Conservation (phyloP, 768 basidiomycete species). For the Mycena filopes region DNA sequence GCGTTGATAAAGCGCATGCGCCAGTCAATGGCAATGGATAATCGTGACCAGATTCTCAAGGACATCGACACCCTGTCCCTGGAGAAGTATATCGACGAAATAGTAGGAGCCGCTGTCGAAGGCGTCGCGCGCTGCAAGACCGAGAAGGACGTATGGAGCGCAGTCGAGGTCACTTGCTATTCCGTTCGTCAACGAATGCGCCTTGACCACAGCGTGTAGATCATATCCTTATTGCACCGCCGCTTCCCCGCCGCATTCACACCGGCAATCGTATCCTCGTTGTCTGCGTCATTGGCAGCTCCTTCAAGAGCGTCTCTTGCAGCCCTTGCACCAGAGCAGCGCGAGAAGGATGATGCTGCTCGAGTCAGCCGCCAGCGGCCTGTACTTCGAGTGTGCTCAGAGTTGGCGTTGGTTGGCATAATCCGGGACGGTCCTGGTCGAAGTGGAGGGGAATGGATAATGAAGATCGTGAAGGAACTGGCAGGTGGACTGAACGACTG, state of each 20-base stretch:
- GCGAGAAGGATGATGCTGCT: slow-evolving; percentile 90
- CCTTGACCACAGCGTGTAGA: slow-evolving; percentile 53
- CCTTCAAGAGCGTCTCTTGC: slow-evolving; percentile 68
- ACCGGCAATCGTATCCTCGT: slow-evolving; percentile 68
- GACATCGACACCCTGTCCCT: slow-evolving; percentile 91
- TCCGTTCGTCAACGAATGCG: slow-evolving; percentile 14
- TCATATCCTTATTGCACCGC: slow-evolving; percentile 89
- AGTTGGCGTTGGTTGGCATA: slow-evolving; percentile 88
- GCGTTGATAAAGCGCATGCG: slow-evolving; percentile 94
- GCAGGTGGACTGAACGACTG: slow-evolving; percentile 56
- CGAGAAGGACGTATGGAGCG: slow-evolving; percentile 91
- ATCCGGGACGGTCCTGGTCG: slow-evolving; percentile 76
- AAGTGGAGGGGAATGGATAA: slow-evolving; percentile 90
- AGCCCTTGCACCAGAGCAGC: slow-evolving; percentile 76
- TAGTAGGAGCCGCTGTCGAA: slow-evolving; percentile 87
- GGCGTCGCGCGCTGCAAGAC: slow-evolving; percentile 90
- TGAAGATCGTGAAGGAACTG: slow-evolving; percentile 86
- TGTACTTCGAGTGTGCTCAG: slow-evolving; percentile 86
- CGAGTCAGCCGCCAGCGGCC: slow-evolving; percentile 87
- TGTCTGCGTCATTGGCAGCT: slow-evolving; percentile 67
- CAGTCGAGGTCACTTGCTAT: slow-evolving; percentile 78
- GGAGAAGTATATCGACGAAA: slow-evolving; percentile 97
- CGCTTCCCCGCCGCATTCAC: slow-evolving; percentile 88
- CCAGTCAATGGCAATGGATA: slow-evolving; percentile 84
- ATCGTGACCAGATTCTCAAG: slow-evolving; percentile 88